These are phyloP conservation scores for Neonothopanus nambi DNA, from an alignment of 1,284 basidiomycete species.

Conservation along the genomic window DNA sequence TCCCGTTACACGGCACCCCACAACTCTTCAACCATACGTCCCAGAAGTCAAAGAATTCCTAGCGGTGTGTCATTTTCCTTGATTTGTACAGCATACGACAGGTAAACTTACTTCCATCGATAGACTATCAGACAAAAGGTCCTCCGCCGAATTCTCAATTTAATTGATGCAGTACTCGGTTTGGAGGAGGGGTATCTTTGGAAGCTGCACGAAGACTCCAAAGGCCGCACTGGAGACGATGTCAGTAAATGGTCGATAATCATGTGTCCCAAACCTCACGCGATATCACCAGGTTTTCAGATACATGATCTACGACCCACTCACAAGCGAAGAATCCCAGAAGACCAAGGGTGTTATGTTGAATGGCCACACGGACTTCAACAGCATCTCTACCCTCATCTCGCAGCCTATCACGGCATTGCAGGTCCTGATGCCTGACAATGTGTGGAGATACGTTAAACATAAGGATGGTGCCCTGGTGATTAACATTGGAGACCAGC, in stretches of 20 bases:
- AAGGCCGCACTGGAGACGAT: conserved; percentile 32
- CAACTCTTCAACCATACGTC: conserved; percentile 31
- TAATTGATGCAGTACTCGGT: conserved; percentile 34
- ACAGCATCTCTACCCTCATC: conserved; percentile 39
- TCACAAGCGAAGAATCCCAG: conserved; percentile 33
- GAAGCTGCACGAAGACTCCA: conserved; percentile 29
- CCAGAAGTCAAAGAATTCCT: conserved; percentile 36
- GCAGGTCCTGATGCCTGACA: conserved; percentile 46
- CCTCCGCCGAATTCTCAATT: conserved; percentile 27
- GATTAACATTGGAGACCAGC: conserved; percentile 48
- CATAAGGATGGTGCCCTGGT: conserved; percentile 38
- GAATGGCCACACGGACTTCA: conserved; percentile 45
- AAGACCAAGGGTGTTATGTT: conserved; percentile 42
- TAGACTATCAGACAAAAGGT: conserved; percentile 31
- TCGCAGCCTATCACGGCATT: conserved; percentile 50
- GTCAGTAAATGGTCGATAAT: conserved; percentile 18
- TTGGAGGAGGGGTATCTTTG: conserved; percentile 34
- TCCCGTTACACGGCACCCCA: conserved; percentile 29
- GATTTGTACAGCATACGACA: not conserved
- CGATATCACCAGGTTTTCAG: conserved; percentile 34
- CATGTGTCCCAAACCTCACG: not conserved
- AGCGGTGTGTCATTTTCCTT: conserved; percentile 17
- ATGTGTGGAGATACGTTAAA: conserved; percentile 50
- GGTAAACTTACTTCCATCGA: not conserved
- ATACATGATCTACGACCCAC: conserved; percentile 48